These are phyloP conservation scores for Leptomonas seymouri DNA, from an alignment of 208 protist genomes.

Conservation along the genomic window DNA sequence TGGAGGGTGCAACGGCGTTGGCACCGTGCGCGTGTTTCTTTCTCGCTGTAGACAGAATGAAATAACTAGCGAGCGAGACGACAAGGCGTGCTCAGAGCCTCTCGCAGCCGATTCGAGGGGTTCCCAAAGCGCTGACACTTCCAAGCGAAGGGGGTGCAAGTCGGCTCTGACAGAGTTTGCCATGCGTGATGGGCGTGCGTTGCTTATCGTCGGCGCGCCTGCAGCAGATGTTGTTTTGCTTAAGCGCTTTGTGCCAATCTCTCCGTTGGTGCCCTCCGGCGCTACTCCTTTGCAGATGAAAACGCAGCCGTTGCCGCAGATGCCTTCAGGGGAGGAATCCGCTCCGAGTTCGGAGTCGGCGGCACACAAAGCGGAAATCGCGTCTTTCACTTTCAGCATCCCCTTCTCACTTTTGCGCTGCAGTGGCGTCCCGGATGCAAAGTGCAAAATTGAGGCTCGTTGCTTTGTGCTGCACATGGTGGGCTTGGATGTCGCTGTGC, in stretches of 20 bases:
- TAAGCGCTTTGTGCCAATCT: conserved; percentile 30
- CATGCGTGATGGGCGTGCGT: conserved; percentile 5
- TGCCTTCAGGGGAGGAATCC: not conserved
- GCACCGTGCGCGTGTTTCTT: conserved; percentile 7
- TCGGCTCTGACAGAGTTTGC: not conserved
- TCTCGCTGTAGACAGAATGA: no score
- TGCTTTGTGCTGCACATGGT: conserved; percentile 29
- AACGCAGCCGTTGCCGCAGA: no score
- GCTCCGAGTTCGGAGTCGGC: not conserved
- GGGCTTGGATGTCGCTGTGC: conserved; percentile 19
- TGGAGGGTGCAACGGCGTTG: not conserved
- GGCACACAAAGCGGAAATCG: not conserved
- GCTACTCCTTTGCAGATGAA: no score
- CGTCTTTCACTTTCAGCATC: conserved; percentile 6
- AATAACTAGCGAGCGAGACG: not conserved
- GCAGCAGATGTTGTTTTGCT: conserved; percentile 38
- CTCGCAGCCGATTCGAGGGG: not conserved
- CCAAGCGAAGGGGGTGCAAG: not conserved
- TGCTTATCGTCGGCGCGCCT: conserved; percentile 42
- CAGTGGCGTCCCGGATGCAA: not conserved
- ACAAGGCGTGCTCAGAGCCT: not conserved
- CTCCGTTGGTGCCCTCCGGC: no score
- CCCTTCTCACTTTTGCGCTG: not conserved
- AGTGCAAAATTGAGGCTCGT: conserved; percentile 7
- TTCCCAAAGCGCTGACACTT: not conserved